These are phyloP conservation scores for Gyromitra esculenta DNA, from an alignment of 2,329 filamentous ascomycete species.

Conservation along the genomic window DNA sequence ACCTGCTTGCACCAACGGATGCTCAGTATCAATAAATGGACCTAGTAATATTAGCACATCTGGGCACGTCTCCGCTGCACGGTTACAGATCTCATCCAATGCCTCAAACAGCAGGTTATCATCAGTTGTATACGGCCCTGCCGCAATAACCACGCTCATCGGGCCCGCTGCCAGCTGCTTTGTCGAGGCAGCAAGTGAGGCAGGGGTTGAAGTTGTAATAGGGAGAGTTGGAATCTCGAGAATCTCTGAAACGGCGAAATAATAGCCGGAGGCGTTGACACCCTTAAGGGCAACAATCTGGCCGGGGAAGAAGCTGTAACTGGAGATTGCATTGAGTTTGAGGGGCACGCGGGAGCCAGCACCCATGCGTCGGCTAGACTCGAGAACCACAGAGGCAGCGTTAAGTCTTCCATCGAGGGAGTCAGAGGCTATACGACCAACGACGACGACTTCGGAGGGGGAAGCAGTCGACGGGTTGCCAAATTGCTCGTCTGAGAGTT, in stretches of 20 bases:
- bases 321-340: constrained; percentile 74
- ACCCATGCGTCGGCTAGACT: constrained; percentile 84
- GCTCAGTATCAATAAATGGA: constrained; percentile 90
- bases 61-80: constrained; percentile 76
- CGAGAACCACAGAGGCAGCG: constrained; percentile 82
- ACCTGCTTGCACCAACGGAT: constrained; percentile 83
- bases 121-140: constrained; percentile 91
- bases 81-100: constrained; percentile 79
- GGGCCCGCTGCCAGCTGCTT: constrained; percentile 70
- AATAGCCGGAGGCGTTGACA: constrained; percentile 83
- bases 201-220: constrained; percentile 59
- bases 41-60: constrained; percentile 84
- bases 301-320: constrained; percentile 89
- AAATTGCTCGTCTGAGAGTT: constrained; percentile 80
- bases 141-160: constrained; percentile 78
- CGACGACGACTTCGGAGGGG: constrained; percentile 79
- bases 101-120: constrained; percentile 92
- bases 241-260: constrained; percentile 81
- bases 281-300: constrained; percentile 90
- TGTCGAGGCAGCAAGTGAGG: constrained; percentile 67
- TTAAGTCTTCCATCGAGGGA: constrained; percentile 87
- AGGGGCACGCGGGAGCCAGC: constrained; percentile 83
- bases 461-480: constrained; percentile 87
- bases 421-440: constrained; percentile 91
- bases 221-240: constrained; percentile 78